Evolutionary conservation across 352 stramenopile genomes (phyloP).

Genomic region (Pythium myriotylum): DNA sequence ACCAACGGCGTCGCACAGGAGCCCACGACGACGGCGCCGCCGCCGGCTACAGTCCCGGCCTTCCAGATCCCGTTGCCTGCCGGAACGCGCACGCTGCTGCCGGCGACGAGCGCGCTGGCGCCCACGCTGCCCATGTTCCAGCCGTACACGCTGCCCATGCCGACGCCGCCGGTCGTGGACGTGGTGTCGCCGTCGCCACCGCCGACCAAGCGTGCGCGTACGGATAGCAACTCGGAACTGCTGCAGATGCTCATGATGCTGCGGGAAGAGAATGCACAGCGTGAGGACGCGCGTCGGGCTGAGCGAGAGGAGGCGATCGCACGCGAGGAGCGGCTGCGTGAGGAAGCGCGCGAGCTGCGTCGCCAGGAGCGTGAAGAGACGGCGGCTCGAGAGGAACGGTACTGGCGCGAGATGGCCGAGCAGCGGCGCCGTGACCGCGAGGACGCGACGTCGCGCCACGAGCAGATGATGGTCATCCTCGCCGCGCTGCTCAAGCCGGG

Average conservation of each 20-base stretch:
- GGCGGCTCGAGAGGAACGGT: conserved; percentile 12
- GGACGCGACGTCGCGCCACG: conserved; percentile 10
- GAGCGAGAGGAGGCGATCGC: conserved; percentile 10
- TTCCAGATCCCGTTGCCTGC: not conserved
- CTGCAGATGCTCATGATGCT: conserved; percentile 13
- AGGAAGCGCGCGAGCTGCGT: conserved; percentile 8
- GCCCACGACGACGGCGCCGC: not conserved
- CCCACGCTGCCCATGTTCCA: not conserved
- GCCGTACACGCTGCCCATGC: not conserved
- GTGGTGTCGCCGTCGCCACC: not conserved
- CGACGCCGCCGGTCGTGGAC: not conserved
- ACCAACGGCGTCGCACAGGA: not conserved
- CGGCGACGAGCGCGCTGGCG: not conserved
- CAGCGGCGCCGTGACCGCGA: conserved; percentile 16
- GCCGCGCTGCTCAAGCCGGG: conserved; percentile 12
- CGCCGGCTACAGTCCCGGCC: not conserved
- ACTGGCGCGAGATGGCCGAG: conserved; percentile 18
- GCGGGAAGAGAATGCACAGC: conserved; percentile 17
- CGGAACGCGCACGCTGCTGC: not conserved
- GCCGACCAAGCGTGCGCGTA: not conserved
- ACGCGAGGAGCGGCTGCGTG: conserved; percentile 6
- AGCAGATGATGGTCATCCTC: conserved; percentile 18
- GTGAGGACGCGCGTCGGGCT: not conserved
- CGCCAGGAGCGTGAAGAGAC: conserved; percentile 11
- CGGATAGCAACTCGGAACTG: conserved; percentile 3